Evolutionary conservation across 805 yeast species (phyloP).

Genomic region (Sungouiozyma ichnusensis): DNA sequence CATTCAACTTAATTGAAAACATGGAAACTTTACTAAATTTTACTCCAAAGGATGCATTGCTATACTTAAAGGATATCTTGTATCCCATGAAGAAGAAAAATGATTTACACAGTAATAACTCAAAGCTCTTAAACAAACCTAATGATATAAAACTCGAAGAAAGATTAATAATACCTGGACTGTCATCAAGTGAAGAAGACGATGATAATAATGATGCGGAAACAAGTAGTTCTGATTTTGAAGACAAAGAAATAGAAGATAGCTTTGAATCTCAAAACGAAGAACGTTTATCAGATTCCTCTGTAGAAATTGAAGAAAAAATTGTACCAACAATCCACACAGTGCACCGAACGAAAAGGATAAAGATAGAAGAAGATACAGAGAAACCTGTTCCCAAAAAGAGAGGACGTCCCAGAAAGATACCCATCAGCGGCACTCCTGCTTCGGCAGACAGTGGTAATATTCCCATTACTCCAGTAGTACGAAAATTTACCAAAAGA

Average conservation of each 20-base stretch:
- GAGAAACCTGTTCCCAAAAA: neutral
- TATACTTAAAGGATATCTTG: slow-evolving; percentile 12
- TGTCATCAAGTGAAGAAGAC: slow-evolving; percentile 2
- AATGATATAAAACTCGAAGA: neutral
- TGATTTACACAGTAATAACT: neutral
- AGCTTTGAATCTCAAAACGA: slow-evolving; percentile 3
- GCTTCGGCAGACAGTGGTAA: neutral
- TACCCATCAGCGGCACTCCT: neutral
- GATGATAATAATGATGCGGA: slow-evolving; percentile 4
- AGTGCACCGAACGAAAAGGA: neutral
- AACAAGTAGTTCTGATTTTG: slow-evolving; percentile 3
- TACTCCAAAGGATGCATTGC: slow-evolving; percentile 10
- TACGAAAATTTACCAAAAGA: slow-evolving; percentile 25
- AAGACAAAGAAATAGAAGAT: slow-evolving; percentile 1
- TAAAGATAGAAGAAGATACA: slow-evolving; percentile 1
- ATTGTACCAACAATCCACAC: neutral
- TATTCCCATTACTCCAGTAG: slow-evolving; percentile 4
- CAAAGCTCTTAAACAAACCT: neutral
- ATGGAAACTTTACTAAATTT: slow-evolving; percentile 2
- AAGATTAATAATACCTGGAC: neutral
- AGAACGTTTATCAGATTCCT: neutral
- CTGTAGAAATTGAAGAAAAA: neutral
- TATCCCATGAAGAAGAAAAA: slow-evolving; percentile 2
- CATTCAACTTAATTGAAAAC: slow-evolving; percentile 8
- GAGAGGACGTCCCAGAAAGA: slow-evolving; percentile 6